Evolutionary conservation across 306 rosid genomes (phyloP), one percentile per base, ranked within the genome.

Genomic region (Malus asiatica): DNA sequence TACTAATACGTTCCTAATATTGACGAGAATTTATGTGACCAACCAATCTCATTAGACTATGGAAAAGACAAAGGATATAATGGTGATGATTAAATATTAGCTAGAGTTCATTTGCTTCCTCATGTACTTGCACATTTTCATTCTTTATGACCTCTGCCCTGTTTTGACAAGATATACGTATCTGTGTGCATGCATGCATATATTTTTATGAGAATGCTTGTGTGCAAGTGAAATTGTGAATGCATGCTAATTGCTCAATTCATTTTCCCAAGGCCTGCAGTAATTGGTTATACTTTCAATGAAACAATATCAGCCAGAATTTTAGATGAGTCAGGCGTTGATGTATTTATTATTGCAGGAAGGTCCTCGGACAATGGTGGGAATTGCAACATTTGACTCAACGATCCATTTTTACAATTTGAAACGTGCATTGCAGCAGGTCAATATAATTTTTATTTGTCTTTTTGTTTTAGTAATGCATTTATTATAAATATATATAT

Each of bases 381-480:
- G 99, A 76, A 81, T 95, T 67, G 98, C 99, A 63, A 92, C 99
- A 14, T 95, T 95, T 88, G 99, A 95, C 83, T 92, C 92, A 19
- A 92, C 98, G 15, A 90, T 95, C 86, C 99, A 95, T 78, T 95
- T 95, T 83, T 95, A 95, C 86, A 95, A 89, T 82, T 81, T 95
- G 87, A 95, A 95, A 87, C 97, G 98, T 74, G 97, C 91, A 33
- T 76, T 89, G 79, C 98, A 95, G 83, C 99, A 95, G 99, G 99
- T 95, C 75, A 77, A 42, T 70, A 71, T 33, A 61, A 78, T 60
- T 75, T 45, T 48, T 76, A 22, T 29, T 8, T 22, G 27, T 15
- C 6, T 48, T 18, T 15, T 48, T 48, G 19, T 48, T 48, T 14
- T 46, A 14, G 52, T 46, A 12, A 13, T 46, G 5, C 19, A 48